Evolutionary conservation across 2,329 filamentous ascomycete genomes (phyloP), one percentile per base, ranked within the genome.

Genomic region (Aaosphaeria pasadenensis): DNA sequence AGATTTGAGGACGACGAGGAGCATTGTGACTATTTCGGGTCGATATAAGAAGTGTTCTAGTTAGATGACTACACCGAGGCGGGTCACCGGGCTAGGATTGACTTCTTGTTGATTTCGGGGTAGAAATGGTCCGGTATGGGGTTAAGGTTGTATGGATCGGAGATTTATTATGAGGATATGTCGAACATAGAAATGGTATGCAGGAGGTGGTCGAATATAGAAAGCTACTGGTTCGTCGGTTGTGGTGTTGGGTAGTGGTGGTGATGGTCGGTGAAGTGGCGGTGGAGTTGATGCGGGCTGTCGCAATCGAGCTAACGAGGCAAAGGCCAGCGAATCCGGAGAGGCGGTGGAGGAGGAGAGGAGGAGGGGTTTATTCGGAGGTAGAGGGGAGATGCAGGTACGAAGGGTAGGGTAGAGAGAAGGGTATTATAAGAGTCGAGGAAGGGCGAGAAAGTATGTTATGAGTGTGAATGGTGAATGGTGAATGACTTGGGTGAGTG

Each of bases 21-120:
- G 57, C 70, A 72, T 72, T 59, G 59, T 67, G 69, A 58, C 55
- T 54, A 47, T 55, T 50, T 53, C 46, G 41, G 45, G 49, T 58
- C 53, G 59, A 60, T 57, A 51, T 51, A 53, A 30, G 53, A 64
- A 59, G 59, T 52, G 57, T 62, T 56, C 55, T 53, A 58, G 58
- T 36, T 54, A 24, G 60, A 56, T 55, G 60, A 58, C 54, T 45
- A 63, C 60, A 58, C 51, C 46, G 33, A 29, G 32, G 48, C 47
- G 55, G 58, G 51, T 62, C 60, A 62, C 64, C 58, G 53, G 53
- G 55, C 54, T 56, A 52, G 31, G 29, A 17, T 7, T 9, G 30
- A 17, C 31, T 43, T n/a, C 11, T 11, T 36, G 11, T 9, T 36
- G 2, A 11, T 36, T 9, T 40, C 39, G 50, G 45, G 39, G 52